A percentile compares a stretch with the other conserved stretches of the same genome.
Evolutionary conservation across 345 rosid species (phyloP).

Genomic region (Jatropha curcas): DNA sequence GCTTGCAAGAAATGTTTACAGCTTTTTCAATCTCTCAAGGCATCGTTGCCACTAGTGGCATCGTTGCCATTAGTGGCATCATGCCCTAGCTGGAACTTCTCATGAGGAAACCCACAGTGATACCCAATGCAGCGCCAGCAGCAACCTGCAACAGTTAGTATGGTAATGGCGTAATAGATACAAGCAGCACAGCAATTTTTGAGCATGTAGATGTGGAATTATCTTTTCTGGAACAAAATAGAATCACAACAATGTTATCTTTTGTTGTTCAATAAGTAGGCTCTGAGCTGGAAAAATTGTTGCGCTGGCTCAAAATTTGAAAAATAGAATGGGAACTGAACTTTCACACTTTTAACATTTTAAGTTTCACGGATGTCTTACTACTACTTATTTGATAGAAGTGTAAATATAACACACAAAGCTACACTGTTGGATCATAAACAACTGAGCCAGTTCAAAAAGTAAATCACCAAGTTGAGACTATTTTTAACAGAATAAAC

Average conservation of each 20-base stretch:
- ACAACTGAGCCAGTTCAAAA: no score
- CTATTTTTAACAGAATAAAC: neutral
- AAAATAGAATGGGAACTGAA: no score
- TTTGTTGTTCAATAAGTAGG: neutral
- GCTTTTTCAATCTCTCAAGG: neutral
- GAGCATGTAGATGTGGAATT: neutral
- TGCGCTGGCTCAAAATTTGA: neutral
- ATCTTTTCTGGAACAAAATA: neutral
- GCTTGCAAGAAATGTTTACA: neutral
- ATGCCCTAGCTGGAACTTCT: conserved; percentile 32
- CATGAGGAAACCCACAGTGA: conserved; percentile 46
- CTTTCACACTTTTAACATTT: neutral
- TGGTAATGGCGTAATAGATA: no score
- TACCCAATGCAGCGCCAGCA: conserved; percentile 54
- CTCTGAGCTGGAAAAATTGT: neutral
- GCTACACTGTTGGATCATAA: no score
- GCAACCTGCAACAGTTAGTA: conserved; percentile 43
- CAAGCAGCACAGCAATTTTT: neutral
- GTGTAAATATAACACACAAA: no score
- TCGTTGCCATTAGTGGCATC: neutral
- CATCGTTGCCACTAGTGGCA: neutral
- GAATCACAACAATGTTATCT: neutral
- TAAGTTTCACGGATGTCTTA: no score
- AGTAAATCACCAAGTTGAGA: no score
- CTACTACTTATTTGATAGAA: no score